Percentiles rank a stretch among this genome's conserved stretches.
Evolutionary conservation across 2,329 filamentous ascomycete species (phyloP).

Genomic region (Teratosphaeria nubilosa): DNA sequence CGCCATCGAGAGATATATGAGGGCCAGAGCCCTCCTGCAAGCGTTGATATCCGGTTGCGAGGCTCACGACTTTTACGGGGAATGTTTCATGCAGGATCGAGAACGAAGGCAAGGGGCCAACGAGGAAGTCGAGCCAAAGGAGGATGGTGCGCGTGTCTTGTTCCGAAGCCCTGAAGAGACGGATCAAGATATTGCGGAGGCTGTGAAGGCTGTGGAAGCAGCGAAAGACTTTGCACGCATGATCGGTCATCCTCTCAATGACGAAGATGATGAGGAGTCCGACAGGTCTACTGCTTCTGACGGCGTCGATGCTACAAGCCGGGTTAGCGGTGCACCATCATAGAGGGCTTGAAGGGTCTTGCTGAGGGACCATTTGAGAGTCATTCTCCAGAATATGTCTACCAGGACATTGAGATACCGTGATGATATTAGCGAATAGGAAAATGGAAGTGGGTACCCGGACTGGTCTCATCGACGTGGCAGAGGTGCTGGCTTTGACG

Average conservation of each 20-base stretch:
- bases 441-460: not conserved
- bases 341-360: not conserved
- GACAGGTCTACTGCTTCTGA: not conserved
- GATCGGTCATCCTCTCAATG: not conserved
- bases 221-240: not conserved
- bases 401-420: not conserved
- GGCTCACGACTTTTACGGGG: not conserved
- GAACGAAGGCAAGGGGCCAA: not conserved
- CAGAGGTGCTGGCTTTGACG: not conserved
- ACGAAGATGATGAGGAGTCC: not conserved
- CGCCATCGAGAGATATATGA: not conserved
- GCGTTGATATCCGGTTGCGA: not conserved
- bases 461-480: no score
- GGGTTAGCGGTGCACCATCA: not conserved
- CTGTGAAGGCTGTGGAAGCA: not conserved
- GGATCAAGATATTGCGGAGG: not conserved
- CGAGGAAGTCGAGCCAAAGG: not conserved
- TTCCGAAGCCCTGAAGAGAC: not conserved
- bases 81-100: not conserved
- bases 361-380: not conserved
- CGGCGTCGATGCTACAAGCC: not conserved
- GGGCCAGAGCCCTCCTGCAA: not conserved
- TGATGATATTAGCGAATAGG: not conserved
- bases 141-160: not conserved
- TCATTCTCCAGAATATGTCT: not conserved